These are phyloP conservation scores for Thraustochytrium striatum DNA, from an alignment of 352 stramenopile species.

Conservation along the genomic window DNA sequence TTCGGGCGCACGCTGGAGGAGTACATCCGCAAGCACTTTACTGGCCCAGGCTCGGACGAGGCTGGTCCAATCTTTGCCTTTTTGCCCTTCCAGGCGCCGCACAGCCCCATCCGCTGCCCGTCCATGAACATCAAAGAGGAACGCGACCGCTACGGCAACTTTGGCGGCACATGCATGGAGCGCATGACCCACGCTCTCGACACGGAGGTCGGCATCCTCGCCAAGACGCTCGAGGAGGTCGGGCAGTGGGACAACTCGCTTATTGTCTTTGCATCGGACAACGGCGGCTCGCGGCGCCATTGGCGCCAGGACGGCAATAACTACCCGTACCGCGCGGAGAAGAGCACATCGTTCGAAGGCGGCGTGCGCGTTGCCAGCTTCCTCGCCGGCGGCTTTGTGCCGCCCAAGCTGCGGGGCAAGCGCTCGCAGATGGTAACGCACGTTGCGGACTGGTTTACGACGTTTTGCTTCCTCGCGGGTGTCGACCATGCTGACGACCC, in stretches of 20 bases:
- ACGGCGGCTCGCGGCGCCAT: background rate
- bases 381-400: conserved; percentile 14
- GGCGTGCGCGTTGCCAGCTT: conserved; percentile 29
- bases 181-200: conserved; percentile 9
- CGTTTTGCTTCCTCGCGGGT: conserved; percentile 5
- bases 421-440: conserved; percentile 9
- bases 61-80: background rate
- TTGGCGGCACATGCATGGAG: background rate
- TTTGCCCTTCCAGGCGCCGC: background rate
- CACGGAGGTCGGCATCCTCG: background rate
- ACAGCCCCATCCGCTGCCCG: background rate
- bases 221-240: background rate
- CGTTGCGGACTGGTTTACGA: conserved; percentile 47
- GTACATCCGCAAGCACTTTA: background rate
- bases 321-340: conserved; percentile 5
- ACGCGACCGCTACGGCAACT: background rate
- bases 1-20: background rate
- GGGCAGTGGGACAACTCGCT: conserved; percentile 17
- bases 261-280: conserved; percentile 40
- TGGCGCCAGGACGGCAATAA: conserved; percentile 19
- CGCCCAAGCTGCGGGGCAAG: background rate
- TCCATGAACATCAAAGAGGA: background rate
- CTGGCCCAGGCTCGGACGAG: too few species aligned
- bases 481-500: background rate
- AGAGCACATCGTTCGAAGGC: conserved; percentile 26